These are phyloP conservation scores for Pythium grandisporangium DNA, from an alignment of 352 stramenopile genomes.

Conservation along the genomic window DNA sequence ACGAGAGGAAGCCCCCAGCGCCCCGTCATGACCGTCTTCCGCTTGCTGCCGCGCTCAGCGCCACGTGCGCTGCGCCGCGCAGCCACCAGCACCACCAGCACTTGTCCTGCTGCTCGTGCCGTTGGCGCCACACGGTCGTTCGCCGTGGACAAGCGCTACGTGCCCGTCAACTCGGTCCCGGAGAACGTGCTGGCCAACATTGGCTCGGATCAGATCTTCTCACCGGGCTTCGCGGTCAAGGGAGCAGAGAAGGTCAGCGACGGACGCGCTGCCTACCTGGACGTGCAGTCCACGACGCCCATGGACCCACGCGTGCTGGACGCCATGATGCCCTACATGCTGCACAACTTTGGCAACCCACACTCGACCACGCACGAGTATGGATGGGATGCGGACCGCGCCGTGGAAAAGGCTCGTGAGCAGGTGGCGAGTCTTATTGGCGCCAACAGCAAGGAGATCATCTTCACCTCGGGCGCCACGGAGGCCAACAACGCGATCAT, in stretches of 20 bases:
- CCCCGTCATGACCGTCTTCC: too few relatives aligned
- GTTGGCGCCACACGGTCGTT: constrained; percentile 8
- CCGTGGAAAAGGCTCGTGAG: constrained; percentile 87
- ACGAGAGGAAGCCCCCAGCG: too few relatives aligned
- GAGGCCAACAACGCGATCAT: constrained; percentile 99
- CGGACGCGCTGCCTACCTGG: constrained; percentile 89
- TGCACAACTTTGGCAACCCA: constrained; percentile 95
- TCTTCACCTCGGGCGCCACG: constrained; percentile 98
- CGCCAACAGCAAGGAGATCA: constrained; percentile 96
- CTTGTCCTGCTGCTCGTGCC: constrained; percentile 4
- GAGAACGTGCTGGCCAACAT: constrained; percentile 82
- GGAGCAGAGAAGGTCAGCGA: constrained; percentile 56
- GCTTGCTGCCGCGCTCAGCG: too few relatives aligned
- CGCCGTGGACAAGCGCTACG: constrained; percentile 76
- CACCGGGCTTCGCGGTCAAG: constrained; percentile 69
- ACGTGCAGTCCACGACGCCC: constrained; percentile 97
- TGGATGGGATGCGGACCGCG: constrained; percentile 96
- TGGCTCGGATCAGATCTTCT: constrained; percentile 73
- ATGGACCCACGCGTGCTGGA: constrained; percentile 98
- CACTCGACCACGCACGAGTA: constrained; percentile 98
- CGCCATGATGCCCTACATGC: constrained; percentile 98
- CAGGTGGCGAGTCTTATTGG: constrained; percentile 92
- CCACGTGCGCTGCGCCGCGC: background rate
- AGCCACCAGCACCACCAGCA: constrained; percentile 2
- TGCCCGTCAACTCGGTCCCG: constrained; percentile 68